These are phyloP conservation scores for Monosporascus sp. DNA, from an alignment of 2,329 filamentous ascomycete genomes.

Conservation along the genomic window DNA sequence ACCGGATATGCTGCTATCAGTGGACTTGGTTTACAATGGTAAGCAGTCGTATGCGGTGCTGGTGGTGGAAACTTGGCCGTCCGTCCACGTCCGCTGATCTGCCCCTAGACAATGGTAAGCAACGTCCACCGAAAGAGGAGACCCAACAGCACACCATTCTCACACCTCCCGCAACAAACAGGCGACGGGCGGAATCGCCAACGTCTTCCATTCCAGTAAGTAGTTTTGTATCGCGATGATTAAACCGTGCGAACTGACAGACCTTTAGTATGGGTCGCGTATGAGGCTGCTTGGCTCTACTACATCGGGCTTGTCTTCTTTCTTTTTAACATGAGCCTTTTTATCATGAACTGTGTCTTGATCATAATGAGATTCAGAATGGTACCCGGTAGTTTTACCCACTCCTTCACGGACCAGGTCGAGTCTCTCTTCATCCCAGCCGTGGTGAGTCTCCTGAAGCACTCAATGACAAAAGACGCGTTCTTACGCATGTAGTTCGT, in stretches of 20 bases:
- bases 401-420: slow-evolving; percentile 69
- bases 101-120: slow-evolving; percentile 27
- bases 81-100: slow-evolving; percentile 15
- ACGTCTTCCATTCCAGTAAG: slow-evolving; percentile 50
- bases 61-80: neutral
- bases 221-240: slow-evolving; percentile 2
- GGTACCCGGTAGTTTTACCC: slow-evolving; percentile 64
- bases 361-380: slow-evolving; percentile 64
- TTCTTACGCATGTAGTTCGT: slow-evolving; percentile 2
- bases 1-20: slow-evolving; percentile 47
- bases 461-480: neutral
- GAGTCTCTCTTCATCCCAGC: slow-evolving; percentile 75
- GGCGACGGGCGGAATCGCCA: slow-evolving; percentile 53
- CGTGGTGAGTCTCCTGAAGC: slow-evolving; percentile 38
- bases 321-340: slow-evolving; percentile 59
- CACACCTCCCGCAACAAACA: slow-evolving; percentile 17
- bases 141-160: slow-evolving; percentile 2
- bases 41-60: slow-evolving; percentile 1
- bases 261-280: slow-evolving; percentile 39
- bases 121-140: neutral
- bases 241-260: slow-evolving; percentile 4
- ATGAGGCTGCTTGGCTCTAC: slow-evolving; percentile 49
- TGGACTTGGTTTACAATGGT: slow-evolving; percentile 76
- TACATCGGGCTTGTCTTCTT: slow-evolving; percentile 58
- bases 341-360: slow-evolving; percentile 56